Conservation (phyloP, 1,139 yeast genomes). For the Debaryomyces psychrophilus region DNA sequence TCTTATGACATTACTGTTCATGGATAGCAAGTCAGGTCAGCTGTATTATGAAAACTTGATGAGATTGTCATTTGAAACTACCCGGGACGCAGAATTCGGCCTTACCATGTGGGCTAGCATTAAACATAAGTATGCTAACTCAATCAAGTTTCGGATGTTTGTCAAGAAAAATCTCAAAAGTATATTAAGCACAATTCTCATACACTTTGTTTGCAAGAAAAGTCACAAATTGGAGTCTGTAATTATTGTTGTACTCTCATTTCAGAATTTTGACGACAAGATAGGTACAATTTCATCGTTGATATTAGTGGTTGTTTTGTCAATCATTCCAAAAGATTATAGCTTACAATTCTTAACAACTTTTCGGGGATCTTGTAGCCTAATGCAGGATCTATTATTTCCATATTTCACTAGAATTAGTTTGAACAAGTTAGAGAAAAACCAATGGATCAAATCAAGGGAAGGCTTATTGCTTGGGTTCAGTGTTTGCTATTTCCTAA, state of each 20-base stretch:
- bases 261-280: conserved; percentile 46
- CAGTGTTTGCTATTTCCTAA: conserved; percentile 51
- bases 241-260: conserved; percentile 45
- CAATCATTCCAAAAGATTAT: conserved; percentile 34
- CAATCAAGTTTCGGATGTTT: conserved; percentile 21
- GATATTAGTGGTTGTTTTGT: conserved; percentile 36
- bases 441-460: conserved; percentile 57
- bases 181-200: conserved; percentile 23
- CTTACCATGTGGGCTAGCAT: conserved; percentile 5
- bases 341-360: conserved; percentile 42
- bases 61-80: conserved; percentile 13
- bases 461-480: conserved; percentile 64
- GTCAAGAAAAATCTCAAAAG: conserved; percentile 24
- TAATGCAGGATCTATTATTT: conserved; percentile 49
- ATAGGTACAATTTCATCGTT: conserved; percentile 52
- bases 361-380: conserved; percentile 49
- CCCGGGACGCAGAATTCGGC: neutral
- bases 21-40: conserved; percentile 30
- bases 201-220: conserved; percentile 27
- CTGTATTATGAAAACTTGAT: conserved; percentile 20
- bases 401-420: conserved; percentile 58
- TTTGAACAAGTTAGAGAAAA: conserved; percentile 46
- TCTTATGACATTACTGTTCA: conserved; percentile 40
- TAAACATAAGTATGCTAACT: conserved; percentile 15
- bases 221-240: conserved; percentile 44